Evolutionary conservation across 768 basidiomycete genomes (phyloP).

Genomic region (Omphalotus guepiniiformis): DNA sequence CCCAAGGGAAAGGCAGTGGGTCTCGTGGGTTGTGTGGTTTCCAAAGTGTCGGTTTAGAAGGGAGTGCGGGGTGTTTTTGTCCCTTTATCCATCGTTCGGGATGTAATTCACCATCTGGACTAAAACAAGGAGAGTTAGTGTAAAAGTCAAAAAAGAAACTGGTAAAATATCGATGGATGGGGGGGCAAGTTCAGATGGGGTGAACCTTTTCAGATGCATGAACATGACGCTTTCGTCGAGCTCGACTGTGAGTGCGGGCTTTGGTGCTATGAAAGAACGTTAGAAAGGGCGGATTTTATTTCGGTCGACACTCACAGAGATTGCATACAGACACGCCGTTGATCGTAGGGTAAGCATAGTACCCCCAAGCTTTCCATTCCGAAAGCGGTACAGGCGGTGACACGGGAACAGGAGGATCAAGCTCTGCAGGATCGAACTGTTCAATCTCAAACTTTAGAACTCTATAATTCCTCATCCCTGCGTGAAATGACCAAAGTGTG

Average conservation of each 20-base stretch:
- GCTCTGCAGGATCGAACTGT: constrained; percentile 9
- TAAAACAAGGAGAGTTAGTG: constrained; percentile 17
- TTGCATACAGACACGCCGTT: constrained; percentile 37
- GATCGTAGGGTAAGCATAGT: constrained; percentile 46
- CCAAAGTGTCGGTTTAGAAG: constrained; percentile 46
- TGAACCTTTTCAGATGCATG: constrained; percentile 10
- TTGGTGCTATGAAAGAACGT: constrained; percentile 15
- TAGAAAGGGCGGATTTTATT: neutral
- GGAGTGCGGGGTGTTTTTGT: constrained; percentile 43
- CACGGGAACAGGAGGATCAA: constrained; percentile 17
- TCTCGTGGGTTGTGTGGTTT: constrained; percentile 32
- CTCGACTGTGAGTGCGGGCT: constrained; percentile 18
- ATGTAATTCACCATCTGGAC: constrained; percentile 25
- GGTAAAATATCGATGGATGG: neutral
- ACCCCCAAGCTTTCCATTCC: constrained; percentile 55
- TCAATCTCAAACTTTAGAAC: constrained; percentile 7
- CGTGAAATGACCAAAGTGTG: neutral
- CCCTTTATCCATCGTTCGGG: constrained; percentile 49
- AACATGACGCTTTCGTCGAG: constrained; percentile 30
- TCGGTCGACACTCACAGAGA: constrained; percentile 31
- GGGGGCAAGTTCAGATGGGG: neutral
- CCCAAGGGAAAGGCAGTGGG: constrained; percentile 42
- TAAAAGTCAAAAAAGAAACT: neutral
- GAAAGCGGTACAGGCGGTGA: constrained; percentile 22
- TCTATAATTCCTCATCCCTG: neutral